Conservation (phyloP, 2,329 filamentous ascomycete species). For the Elsinoe necatrix region DNA sequence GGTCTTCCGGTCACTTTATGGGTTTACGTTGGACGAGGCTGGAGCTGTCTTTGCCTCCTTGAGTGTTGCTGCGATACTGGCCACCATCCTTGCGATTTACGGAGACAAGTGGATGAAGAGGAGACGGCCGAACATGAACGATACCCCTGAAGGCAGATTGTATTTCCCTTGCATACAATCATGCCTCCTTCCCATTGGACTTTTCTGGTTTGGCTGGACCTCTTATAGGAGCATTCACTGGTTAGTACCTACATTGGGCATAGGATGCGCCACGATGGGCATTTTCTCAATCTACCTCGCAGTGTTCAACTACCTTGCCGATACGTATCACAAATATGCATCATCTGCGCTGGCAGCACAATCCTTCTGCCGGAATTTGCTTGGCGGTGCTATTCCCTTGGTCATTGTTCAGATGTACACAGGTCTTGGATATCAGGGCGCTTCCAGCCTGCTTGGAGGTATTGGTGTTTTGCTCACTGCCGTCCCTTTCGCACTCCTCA, state of each 20-base stretch:
- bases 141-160: conserved; percentile 64
- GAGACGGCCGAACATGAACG: conserved; percentile 30
- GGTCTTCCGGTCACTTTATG: conserved; percentile 60
- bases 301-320: conserved; percentile 87
- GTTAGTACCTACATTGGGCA: conserved; percentile 61
- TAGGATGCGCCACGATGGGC: conserved; percentile 70
- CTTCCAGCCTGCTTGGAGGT: conserved; percentile 67
- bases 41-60: conserved; percentile 69
- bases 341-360: conserved; percentile 81
- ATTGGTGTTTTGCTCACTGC: conserved; percentile 59
- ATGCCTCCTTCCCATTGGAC: conserved; percentile 64
- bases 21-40: conserved; percentile 58
- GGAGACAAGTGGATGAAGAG: conserved; percentile 16
- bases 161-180: conserved; percentile 77
- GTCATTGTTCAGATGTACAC: conserved; percentile 66
- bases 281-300: conserved; percentile 82
- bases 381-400: conserved; percentile 73
- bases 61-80: conserved; percentile 56
- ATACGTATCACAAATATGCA: conserved; percentile 77
- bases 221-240: conserved; percentile 55
- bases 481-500: conserved; percentile 79
- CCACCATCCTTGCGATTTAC: conserved; percentile 57
- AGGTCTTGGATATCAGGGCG: conserved; percentile 60
- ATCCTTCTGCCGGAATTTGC: conserved; percentile 74
- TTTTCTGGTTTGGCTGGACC: conserved; percentile 75